Conservation (phyloP, 139 green algal species). For the Chlamydomonas eustigma region DNA sequence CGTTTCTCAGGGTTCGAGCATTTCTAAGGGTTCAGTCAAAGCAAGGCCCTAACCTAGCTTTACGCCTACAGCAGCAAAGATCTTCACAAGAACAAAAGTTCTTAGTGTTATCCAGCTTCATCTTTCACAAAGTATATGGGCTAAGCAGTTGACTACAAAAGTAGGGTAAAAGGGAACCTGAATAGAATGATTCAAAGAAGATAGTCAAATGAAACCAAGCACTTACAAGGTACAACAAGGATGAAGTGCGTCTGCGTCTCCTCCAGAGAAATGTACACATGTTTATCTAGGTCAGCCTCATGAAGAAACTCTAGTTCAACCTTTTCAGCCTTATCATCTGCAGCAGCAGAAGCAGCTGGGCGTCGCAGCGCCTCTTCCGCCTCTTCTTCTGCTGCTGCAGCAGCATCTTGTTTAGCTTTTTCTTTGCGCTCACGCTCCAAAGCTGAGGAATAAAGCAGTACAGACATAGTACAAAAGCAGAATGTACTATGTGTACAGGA, state of each 20-base stretch:
- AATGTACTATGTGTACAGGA: background rate
- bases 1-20: too few species aligned
- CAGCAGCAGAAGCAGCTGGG: background rate
- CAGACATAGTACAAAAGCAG: background rate
- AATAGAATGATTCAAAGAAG: too few species aligned
- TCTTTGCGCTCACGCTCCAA: background rate
- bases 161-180: too few species aligned
- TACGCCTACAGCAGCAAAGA: background rate
- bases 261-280: constrained; percentile 36
- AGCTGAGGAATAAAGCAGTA: background rate
- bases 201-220: too few species aligned
- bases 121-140: background rate
- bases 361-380: constrained; percentile 1
- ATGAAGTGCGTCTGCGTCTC: constrained; percentile 56
- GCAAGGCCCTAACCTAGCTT: background rate
- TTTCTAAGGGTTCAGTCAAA: background rate
- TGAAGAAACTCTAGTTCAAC: constrained; percentile 22
- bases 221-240: constrained; percentile 33
- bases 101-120: background rate
- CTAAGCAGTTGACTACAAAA: too few species aligned
- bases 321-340: background rate
- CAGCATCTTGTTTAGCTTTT: constrained; percentile 4
- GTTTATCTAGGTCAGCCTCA: constrained; percentile 35
- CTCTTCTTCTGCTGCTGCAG: constrained; percentile 15
- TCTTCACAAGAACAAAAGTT: background rate